Evolutionary conservation across 2,329 filamentous ascomycete genomes (phyloP).

Genomic region (Colletotrichum sp.): DNA sequence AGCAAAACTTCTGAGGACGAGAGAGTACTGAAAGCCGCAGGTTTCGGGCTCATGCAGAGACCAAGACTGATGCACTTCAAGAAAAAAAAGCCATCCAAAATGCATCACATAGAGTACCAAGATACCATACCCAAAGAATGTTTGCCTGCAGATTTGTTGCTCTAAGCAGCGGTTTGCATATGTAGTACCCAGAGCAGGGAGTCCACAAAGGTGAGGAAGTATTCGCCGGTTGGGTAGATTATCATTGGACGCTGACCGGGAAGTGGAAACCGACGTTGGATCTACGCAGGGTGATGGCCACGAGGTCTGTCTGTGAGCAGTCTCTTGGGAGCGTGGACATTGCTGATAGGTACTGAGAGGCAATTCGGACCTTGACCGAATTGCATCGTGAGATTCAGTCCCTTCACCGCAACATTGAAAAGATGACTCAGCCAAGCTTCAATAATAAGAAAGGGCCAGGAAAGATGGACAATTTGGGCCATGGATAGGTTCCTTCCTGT

Average conservation of each 20-base stretch:
- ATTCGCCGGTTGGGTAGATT: not conserved
- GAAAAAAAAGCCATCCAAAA: not conserved
- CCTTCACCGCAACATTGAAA: not conserved
- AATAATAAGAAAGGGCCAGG: not conserved
- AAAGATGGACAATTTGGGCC: not conserved
- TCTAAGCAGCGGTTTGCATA: not conserved
- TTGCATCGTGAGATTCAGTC: constrained; percentile 1
- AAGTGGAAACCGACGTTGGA: constrained; percentile 10
- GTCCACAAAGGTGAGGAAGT: not conserved
- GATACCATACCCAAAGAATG: not conserved
- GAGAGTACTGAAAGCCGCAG: not conserved
- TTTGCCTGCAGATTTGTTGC: not conserved
- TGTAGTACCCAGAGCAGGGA: not conserved
- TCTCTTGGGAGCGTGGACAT: not conserved
- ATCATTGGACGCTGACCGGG: constrained; percentile 14
- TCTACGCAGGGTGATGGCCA: constrained; percentile 14
- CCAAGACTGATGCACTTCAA: not conserved
- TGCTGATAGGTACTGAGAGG: not conserved
- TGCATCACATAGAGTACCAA: not conserved
- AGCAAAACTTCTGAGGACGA: not conserved
- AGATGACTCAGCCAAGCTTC: not conserved
- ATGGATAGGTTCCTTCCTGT: not conserved
- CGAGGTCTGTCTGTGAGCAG: not conserved
- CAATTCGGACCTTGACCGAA: constrained; percentile 12
- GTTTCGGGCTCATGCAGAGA: not conserved